phyloP scores from a whole-genome alignment of 2,329 filamentous ascomycete genomes.

The Aspergillus pseudotamarii region DNA sequence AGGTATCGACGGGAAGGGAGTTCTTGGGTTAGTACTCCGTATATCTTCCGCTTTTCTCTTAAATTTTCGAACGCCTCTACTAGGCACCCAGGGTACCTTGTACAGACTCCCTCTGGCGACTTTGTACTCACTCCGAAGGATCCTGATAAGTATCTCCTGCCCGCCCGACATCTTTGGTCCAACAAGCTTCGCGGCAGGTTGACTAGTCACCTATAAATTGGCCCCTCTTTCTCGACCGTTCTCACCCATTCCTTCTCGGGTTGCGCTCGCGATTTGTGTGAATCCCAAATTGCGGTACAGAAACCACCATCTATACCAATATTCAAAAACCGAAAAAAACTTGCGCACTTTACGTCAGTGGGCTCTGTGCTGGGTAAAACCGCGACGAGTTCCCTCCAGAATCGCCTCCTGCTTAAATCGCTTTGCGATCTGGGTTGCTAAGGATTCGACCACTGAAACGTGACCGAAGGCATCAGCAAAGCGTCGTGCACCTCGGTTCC shows the following conservation, averaged over 20 bases:
- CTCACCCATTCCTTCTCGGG: background rate
- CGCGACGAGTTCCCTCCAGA: slow-evolving; percentile 9
- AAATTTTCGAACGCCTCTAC: background rate
- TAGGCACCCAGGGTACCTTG: background rate
- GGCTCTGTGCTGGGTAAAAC: slow-evolving; percentile 14
- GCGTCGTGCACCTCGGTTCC: background rate
- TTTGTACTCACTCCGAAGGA: background rate
- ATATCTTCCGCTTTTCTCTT: background rate
- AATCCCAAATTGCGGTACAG: background rate
- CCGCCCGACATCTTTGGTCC: slow-evolving; percentile 1
- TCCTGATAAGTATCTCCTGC: background rate
- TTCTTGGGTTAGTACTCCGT: background rate
- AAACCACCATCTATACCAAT: background rate
- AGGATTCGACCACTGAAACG: slow-evolving; percentile 12
- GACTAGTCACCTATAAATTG: slow-evolving; percentile 3
- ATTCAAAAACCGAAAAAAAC: background rate
- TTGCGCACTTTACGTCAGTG: background rate
- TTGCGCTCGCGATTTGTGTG: background rate
- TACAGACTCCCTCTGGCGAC: background rate
- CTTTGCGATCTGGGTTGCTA: background rate
- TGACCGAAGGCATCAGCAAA: background rate
- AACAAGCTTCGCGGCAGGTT: slow-evolving; percentile 2
- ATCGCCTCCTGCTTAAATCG: slow-evolving; percentile 8
- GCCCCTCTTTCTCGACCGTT: slow-evolving; percentile 3
- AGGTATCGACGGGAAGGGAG: background rate